Base-by-base conservation (phyloP, 345 rosid species). In the Lepidium didymum region DNA sequence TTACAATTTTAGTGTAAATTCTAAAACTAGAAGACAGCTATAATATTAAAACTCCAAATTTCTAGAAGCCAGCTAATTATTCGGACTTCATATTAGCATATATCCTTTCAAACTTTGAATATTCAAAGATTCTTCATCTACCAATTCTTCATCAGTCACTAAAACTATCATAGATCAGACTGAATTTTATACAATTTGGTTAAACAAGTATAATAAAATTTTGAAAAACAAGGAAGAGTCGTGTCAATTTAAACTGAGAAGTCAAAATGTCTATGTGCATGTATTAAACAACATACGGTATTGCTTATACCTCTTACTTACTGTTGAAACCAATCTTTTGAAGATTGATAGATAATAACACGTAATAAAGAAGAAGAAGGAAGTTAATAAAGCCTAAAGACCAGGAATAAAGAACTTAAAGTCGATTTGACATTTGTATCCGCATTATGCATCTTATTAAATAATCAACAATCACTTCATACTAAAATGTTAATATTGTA, bases 341-440 rank as follows among this genome's bases (percentile, higher is more conserved):
- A 34, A 18, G 35, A 27, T 27, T 27, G 6, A 5, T 27, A 27
- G 31, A 46, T 51, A 76, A 64, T 52, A 47, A 73, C 53, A 37
- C 45, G 31, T 43, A 16, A 38, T 23, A 47, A 47, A 47, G n/a
- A 29, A 9, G 10, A 56, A 31, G 47, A 36, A 9, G 10, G 50
- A 31, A 47, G 54, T 29, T 29, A 27, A 56, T 33, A 72, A 75
- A 76, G 82, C 79, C 77, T 63, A 55, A 64, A 70, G 77, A 76
- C 67, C 63, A 61, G 82, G 82, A 78, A 66, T 64, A 80, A 76
- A 75, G 76, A 46, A 36, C 31, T 9, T 10, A 73, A 68, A 67
- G 60, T 58, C 57, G 75, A 76, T 61, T 74, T 60, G 78, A 74
- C 73, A 68, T 52, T 16, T 40, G 41, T 74, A n/a, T 46, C 51